Base-by-base conservation (phyloP, 1,284 basidiomycete species). In the Rhodofomes roseus region DNA sequence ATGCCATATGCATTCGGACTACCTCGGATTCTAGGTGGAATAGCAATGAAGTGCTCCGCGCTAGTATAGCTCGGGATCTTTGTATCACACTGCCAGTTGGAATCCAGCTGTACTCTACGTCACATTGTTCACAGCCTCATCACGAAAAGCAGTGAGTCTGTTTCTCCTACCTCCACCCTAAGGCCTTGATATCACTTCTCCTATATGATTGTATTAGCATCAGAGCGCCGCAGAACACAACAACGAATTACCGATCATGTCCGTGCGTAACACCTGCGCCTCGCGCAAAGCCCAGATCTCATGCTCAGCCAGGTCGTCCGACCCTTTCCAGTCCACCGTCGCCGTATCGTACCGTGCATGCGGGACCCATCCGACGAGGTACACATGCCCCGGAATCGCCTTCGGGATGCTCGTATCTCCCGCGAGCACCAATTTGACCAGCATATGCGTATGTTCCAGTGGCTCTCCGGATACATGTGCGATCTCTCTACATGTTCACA, bases 231-330 rank as follows among this genome's bases (percentile, higher is more conserved):
- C 22, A 25, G 31, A 4, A 12, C 9, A 18, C 8, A 2, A 8
- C 1, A 7, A 18, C 29, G 18, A n/a, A 39, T 43, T 20, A 53
- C 56, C 40, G 22, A 53, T 22, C 40, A 41, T 31, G 18, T 44
- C 50, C 16, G 12, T 39, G 3, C 25, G 34, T 16, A 58, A 40
- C 16, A 25, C 25, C 25, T 39, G 4, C 11, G 54, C 53, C 37
- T 55, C 54, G n/a, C 58, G 53, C 41, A 55, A 29, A 9, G 58
- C 58, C 43, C 53, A 51, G n/a, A 59, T 55, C 54, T 59, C 58
- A 23, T 59, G 58, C 53, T 55, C 54, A 11, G 58, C 58, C n/a
- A 59, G 41, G 23, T 56, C 58, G 31, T 59, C 54, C 2, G 25
- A 18, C 27, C 51, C 37, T 12, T 59, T 59, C 58, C 58, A 59